A percentile compares a stretch with the other conserved stretches of the same genome.
Conservation (phyloP, 768 basidiomycete species). For the Boletus sp. region DNA sequence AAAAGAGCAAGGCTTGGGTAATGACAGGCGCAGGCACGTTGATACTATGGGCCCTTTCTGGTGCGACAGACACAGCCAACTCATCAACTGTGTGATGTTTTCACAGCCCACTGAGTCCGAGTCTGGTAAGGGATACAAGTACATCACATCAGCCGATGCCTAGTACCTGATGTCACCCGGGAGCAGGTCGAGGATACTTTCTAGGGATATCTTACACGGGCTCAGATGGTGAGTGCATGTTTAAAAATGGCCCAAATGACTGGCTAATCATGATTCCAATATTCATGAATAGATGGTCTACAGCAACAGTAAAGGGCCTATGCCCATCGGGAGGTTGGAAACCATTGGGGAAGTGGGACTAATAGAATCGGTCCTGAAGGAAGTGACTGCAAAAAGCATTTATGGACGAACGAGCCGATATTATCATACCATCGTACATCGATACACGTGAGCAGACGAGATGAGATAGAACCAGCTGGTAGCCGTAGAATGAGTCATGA, state of each 20-base stretch:
- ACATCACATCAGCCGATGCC: neutral
- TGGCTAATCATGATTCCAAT: too few species aligned
- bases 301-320: too few species aligned
- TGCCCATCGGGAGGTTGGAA: too few species aligned
- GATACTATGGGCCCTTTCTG: neutral
- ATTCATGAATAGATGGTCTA: too few species aligned
- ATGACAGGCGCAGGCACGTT: conserved; percentile 2
- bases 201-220: neutral
- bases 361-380: too few species aligned
- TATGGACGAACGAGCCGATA: too few species aligned
- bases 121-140: neutral
- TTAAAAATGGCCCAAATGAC: neutral
- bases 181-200: neutral
- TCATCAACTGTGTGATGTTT: neutral
- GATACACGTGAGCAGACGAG: too few species aligned
- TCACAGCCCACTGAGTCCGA: conserved; percentile 10
- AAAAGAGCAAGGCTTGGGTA: neutral
- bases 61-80: neutral
- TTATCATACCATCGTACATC: too few species aligned
- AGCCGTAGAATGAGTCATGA: too few species aligned
- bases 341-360: too few species aligned
- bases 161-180: neutral
- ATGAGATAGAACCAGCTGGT: too few species aligned
- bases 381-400: too few species aligned
- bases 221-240: neutral